Base-by-base conservation (phyloP, 768 basidiomycete species). In the Tricholoma hemisulphureum region DNA sequence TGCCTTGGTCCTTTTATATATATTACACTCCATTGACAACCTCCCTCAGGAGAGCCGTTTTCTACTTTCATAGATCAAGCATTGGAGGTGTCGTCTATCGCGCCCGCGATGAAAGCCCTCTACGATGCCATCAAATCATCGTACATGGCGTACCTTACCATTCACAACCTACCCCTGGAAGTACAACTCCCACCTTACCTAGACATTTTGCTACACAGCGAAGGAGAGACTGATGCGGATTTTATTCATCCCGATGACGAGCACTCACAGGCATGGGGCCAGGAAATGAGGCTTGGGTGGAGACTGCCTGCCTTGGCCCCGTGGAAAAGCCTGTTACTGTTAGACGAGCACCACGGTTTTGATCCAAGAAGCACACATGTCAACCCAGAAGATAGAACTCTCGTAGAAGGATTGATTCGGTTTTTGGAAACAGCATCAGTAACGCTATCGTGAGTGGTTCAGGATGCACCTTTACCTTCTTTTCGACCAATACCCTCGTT, bases 321-420 rank as follows among this genome's bases (percentile, higher is more conserved):
- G 5, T 98, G 96, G 96, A 97, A 97, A 67, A 89, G 92, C 20
- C 69, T 98, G 14, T 73, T 98, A 6, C 80, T 94, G 14, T 67
- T 96, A 14, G 88, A 93, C 53, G 82, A 63, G 31, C 76, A 80
- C 14, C 77, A 79, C 14, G 82, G 79, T 24, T 67, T 82, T 51
- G 85, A 88, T 57, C 82, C 85, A 1, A 73, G 81, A 60, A 83
- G 81, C 2, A 81, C 83, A 1, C 83, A 86, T 55, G 75, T 86
- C 16, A 82, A 75, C 53, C 75, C 83, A 0, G 88, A 89, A 45
- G 91, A 92, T 61, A 76, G 82, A 54, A 77, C 79, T 21, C 74
- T 89, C 16, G 87, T 87, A 1, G 87, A 91, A 65, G 84, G 88
- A 18, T 73, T 94, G 29, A 74, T 90, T 52, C 85, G 83, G 60